These are phyloP conservation scores for Chimonanthus praecox DNA, from an alignment of 164 flowering plant genomes.

Conservation along the genomic window DNA sequence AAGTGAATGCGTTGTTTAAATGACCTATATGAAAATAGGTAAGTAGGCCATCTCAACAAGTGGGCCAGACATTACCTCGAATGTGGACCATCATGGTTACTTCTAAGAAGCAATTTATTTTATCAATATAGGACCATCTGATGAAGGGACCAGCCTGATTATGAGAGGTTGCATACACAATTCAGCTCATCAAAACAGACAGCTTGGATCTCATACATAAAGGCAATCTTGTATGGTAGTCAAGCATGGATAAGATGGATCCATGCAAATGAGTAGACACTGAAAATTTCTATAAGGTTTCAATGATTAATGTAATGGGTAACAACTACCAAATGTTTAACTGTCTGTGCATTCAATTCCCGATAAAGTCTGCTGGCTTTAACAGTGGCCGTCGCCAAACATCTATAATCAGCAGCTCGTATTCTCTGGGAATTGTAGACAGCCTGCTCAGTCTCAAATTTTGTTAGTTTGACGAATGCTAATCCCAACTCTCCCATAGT, in stretches of 20 bases:
- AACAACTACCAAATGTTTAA: conserved; percentile 72
- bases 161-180: not conserved
- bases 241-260: not conserved
- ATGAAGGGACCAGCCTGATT: not conserved
- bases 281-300: too few relatives aligned
- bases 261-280: not conserved
- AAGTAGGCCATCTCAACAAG: not conserved
- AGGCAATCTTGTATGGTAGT: not conserved
- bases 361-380: conserved; percentile 90
- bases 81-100: not conserved
- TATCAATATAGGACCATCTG: not conserved
- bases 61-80: not conserved
- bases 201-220: not conserved
- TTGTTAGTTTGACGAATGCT: conserved; percentile 74
- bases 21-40: not conserved
- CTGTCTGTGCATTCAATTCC: conserved; percentile 81
- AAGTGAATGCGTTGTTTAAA: not conserved
- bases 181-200: not conserved
- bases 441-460: conserved; percentile 86
- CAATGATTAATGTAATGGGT: not conserved
- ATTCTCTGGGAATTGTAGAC: conserved; percentile 56
- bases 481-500: conserved; percentile 91
- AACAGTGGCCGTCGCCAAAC: conserved; percentile 84
- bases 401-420: conserved; percentile 47
- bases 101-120: not conserved